These are phyloP conservation scores for Podaxis rugospora DNA, from an alignment of 768 basidiomycete genomes.

Conservation along the genomic window DNA sequence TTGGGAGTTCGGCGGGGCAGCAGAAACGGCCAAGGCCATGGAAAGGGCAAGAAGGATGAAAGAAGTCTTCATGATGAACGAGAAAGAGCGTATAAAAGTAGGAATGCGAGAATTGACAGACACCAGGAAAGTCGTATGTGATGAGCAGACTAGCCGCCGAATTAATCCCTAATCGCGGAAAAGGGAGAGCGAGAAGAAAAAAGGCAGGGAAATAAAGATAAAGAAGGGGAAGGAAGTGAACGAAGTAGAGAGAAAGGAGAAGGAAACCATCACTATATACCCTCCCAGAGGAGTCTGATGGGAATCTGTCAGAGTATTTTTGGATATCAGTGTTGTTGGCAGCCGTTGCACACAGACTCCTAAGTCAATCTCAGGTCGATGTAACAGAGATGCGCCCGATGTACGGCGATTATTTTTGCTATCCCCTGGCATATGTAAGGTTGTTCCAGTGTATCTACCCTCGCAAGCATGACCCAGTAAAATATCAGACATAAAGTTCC, in stretches of 20 bases:
- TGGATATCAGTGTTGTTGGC: not conserved
- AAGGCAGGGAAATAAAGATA: slow-evolving; percentile 12
- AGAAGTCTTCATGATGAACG: slow-evolving; percentile 26
- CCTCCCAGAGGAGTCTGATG: slow-evolving; percentile 1
- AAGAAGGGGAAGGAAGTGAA: slow-evolving; percentile 12
- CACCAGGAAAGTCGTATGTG: slow-evolving; percentile 6
- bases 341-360: not conserved
- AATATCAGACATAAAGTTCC: too few species aligned
- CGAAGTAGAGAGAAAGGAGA: slow-evolving; percentile 17
- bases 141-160: slow-evolving; percentile 24
- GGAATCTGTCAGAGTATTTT: slow-evolving; percentile 13
- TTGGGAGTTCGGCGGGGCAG: slow-evolving; percentile 14
- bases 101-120: slow-evolving; percentile 19
- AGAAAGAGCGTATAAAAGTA: slow-evolving; percentile 17
- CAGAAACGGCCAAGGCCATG: slow-evolving; percentile 23
- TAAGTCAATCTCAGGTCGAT: slow-evolving; percentile 1
- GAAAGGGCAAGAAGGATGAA: slow-evolving; percentile 23
- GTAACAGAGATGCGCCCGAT: slow-evolving; percentile 3
- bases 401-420: not conserved
- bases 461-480: not conserved
- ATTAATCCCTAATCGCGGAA: slow-evolving; percentile 28
- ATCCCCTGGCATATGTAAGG: not conserved
- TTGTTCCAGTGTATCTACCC: not conserved
- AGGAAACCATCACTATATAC: slow-evolving; percentile 4
- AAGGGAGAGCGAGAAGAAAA: slow-evolving; percentile 15